A percentile compares a stretch with the other conserved stretches of the same genome.
Conservation (phyloP, 2,329 filamentous ascomycete species). For the Byssothecium circinans region DNA sequence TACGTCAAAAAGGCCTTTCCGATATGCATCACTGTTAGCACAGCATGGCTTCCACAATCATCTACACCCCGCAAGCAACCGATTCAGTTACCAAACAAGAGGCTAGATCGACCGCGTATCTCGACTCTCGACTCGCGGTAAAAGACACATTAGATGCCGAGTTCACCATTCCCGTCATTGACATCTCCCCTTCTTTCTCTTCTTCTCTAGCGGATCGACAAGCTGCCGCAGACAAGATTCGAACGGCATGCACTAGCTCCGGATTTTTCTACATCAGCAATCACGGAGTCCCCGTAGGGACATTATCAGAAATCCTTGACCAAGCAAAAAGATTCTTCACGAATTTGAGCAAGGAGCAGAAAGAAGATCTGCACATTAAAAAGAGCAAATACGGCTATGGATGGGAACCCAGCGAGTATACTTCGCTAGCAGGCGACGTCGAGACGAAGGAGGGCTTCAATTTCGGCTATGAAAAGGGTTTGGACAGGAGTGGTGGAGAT, state of each 20-base stretch:
- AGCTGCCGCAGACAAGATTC: slow-evolving; percentile 44
- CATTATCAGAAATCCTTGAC: slow-evolving; percentile 35
- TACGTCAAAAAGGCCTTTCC: no score
- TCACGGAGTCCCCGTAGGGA: slow-evolving; percentile 36
- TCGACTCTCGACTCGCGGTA: slow-evolving; percentile 35
- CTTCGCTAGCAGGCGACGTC: slow-evolving; percentile 44
- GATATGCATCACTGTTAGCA: no score
- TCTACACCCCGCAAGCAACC: neutral
- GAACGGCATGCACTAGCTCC: slow-evolving; percentile 42
- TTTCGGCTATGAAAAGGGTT: slow-evolving; percentile 45
- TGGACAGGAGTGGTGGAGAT: slow-evolving; percentile 47
- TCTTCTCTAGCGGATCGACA: slow-evolving; percentile 32
- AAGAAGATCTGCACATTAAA: slow-evolving; percentile 45
- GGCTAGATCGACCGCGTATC: slow-evolving; percentile 40
- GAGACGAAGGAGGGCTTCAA: slow-evolving; percentile 50
- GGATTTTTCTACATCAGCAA: slow-evolving; percentile 49
- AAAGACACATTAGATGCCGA: slow-evolving; percentile 16
- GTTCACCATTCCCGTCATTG: slow-evolving; percentile 44
- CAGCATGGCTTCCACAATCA: neutral
- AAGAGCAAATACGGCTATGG: slow-evolving; percentile 45
- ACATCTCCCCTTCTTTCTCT: slow-evolving; percentile 43
- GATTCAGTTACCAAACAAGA: slow-evolving; percentile 22
- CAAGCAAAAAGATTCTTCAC: slow-evolving; percentile 45
- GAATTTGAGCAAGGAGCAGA: slow-evolving; percentile 34
- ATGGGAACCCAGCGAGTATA: slow-evolving; percentile 47